Conservation (phyloP, 805 yeast genomes). For the Wickerhamomyces kurtzmanii region DNA sequence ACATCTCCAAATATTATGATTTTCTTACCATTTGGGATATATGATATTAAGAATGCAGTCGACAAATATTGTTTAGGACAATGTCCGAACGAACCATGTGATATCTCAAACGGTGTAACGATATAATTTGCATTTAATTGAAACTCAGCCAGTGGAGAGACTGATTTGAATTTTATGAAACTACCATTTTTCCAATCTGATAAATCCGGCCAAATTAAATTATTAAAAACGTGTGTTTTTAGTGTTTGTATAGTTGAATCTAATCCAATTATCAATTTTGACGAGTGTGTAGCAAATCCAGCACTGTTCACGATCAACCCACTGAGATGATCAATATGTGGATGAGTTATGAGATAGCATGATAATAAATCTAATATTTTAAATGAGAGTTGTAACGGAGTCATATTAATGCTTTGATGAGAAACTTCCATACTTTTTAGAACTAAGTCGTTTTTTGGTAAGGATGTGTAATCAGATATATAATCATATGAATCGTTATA, state of each 20-base stretch:
- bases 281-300: slow-evolving; percentile 21
- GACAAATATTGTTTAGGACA: slow-evolving; percentile 20
- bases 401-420: slow-evolving; percentile 2
- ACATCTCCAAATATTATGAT: slow-evolving; percentile 76
- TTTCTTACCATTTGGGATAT: slow-evolving; percentile 20
- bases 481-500: background rate
- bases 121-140: slow-evolving; percentile 6
- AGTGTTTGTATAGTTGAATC: slow-evolving; percentile 41
- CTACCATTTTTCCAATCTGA: slow-evolving; percentile 16
- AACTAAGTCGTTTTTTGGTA: slow-evolving; percentile 10
- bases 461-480: too few species aligned
- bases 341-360: slow-evolving; percentile 58
- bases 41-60: slow-evolving; percentile 51
- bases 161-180: slow-evolving; percentile 14
- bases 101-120: slow-evolving; percentile 26
- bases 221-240: slow-evolving; percentile 55
- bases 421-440: slow-evolving; percentile 4
- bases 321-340: slow-evolving; percentile 75
- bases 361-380: slow-evolving; percentile 25
- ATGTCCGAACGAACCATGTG: slow-evolving; percentile 29
- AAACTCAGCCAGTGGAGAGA: slow-evolving; percentile 4
- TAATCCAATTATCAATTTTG: slow-evolving; percentile 45
- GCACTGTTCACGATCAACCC: slow-evolving; percentile 70
- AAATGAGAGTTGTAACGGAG: slow-evolving; percentile 20
- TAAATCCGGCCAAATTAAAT: slow-evolving; percentile 70